These are phyloP conservation scores for Acanthochlamys bracteata DNA, from an alignment of 106 monocot genomes.

Conservation along the genomic window DNA sequence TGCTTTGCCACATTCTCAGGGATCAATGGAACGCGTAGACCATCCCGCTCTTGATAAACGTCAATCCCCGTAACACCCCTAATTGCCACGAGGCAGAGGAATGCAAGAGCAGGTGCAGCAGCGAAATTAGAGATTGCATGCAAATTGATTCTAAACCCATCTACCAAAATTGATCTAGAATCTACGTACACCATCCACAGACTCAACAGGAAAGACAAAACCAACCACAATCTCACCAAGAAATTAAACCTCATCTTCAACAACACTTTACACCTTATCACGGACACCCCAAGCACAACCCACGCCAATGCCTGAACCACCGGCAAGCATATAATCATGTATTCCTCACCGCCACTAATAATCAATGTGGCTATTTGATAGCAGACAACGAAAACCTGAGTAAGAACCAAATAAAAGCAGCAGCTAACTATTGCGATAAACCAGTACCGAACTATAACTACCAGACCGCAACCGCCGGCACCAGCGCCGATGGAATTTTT, in stretches of 20 bases:
- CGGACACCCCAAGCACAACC: slow-evolving; percentile 26
- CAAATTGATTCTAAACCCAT: slow-evolving; percentile 12
- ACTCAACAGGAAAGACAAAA: slow-evolving; percentile 38
- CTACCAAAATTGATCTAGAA: slow-evolving; percentile 22
- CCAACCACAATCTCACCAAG: slow-evolving; percentile 57
- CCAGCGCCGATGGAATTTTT: background rate
- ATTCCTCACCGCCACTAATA: background rate
- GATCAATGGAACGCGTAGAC: slow-evolving; percentile 43
- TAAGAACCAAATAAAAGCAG: background rate
- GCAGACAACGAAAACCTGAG: background rate
- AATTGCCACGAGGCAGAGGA: slow-evolving; percentile 46
- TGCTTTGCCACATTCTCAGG: background rate
- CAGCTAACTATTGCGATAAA: background rate
- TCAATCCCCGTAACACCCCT: slow-evolving; percentile 44
- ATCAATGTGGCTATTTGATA: background rate
- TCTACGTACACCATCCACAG: slow-evolving; percentile 31
- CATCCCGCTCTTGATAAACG: slow-evolving; percentile 9
- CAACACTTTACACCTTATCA: slow-evolving; percentile 21
- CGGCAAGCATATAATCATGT: slow-evolving; percentile 23
- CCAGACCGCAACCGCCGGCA: background rate
- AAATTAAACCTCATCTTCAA: slow-evolving; percentile 33
- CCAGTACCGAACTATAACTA: background rate
- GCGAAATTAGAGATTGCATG: slow-evolving; percentile 46
- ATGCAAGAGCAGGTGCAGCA: slow-evolving; percentile 35
- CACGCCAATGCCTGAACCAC: slow-evolving; percentile 44